These are phyloP conservation scores for Bullera alba DNA, from an alignment of 768 basidiomycete genomes.

Conservation along the genomic window DNA sequence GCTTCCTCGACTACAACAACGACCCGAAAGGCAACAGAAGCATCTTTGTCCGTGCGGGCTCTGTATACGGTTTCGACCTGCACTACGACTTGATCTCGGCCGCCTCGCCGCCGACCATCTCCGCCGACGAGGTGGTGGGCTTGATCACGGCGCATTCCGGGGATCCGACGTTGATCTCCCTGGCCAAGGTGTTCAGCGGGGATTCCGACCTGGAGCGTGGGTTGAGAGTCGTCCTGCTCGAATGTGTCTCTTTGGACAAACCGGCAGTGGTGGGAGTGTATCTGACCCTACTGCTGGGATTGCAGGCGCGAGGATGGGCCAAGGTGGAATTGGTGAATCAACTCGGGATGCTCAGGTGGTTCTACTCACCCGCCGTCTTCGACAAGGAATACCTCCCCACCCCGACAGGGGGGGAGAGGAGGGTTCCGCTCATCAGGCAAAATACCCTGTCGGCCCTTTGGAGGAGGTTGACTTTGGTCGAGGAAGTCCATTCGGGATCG, in stretches of 20 bases:
- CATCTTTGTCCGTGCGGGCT: slow-evolving; percentile 79
- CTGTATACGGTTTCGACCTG: slow-evolving; percentile 67
- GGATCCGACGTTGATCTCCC: slow-evolving; percentile 68
- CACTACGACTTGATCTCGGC: slow-evolving; percentile 79
- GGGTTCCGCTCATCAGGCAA: slow-evolving; percentile 5
- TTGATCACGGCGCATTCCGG: slow-evolving; percentile 85
- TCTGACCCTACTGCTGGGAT: slow-evolving; percentile 64
- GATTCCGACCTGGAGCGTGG: slow-evolving; percentile 48
- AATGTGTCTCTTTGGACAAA: slow-evolving; percentile 88
- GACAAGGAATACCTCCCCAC: slow-evolving; percentile 12
- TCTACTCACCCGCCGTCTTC: slow-evolving; percentile 17
- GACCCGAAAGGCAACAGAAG: slow-evolving; percentile 90
- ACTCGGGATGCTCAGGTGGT: slow-evolving; percentile 13
- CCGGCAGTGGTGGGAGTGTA: slow-evolving; percentile 68
- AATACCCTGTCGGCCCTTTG: slow-evolving; percentile 6
- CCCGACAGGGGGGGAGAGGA: slow-evolving; percentile 6
- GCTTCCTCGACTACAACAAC: slow-evolving; percentile 85
- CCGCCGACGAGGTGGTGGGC: slow-evolving; percentile 67
- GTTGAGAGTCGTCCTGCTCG: slow-evolving; percentile 50
- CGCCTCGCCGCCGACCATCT: slow-evolving; percentile 60
- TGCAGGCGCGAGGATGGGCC: slow-evolving; percentile 11
- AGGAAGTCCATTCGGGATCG: no score
- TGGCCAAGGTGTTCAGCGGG: slow-evolving; percentile 66
- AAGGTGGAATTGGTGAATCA: slow-evolving; percentile 9
- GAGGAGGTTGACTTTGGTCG: neutral